phyloP scores from a whole-genome alignment of 1,284 basidiomycete species.

The Cutaneotrichosporon arboriforme region DNA sequence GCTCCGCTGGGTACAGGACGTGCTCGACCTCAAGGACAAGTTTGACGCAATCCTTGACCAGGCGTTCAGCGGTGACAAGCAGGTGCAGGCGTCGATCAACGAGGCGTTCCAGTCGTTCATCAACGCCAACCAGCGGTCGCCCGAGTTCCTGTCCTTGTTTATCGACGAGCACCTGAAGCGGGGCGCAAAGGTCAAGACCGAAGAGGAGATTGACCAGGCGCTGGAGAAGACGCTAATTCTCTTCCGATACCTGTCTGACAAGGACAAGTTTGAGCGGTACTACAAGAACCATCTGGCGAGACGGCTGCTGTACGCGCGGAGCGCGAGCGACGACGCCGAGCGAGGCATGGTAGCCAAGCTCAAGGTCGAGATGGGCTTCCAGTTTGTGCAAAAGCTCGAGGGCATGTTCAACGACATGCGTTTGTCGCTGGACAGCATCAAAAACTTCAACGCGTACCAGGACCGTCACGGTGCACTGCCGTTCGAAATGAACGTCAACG shows the following conservation, averaged over 20 bases:
- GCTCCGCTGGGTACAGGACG: constrained; percentile 90
- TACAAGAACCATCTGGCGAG: constrained; percentile 96
- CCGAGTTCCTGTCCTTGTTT: constrained; percentile 94
- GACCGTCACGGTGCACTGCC: constrained; percentile 50
- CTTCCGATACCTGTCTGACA: constrained; percentile 91
- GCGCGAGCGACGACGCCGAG: constrained; percentile 95
- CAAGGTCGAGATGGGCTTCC: constrained; percentile 86
- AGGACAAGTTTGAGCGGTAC: constrained; percentile 96
- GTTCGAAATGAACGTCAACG: constrained; percentile 75
- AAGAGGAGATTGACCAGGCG: constrained; percentile 79
- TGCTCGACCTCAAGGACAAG: constrained; percentile 84
- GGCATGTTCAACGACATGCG: constrained; percentile 99
- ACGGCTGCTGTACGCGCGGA: constrained; percentile 76
- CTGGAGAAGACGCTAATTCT: constrained; percentile 93
- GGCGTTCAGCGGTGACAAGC: constrained; percentile 69
- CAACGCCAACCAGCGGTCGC: constrained; percentile 78
- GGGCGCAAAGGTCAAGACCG: constrained; percentile 96
- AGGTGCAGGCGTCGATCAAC: constrained; percentile 76
- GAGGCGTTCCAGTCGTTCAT: constrained; percentile 93
- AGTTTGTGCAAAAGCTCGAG: constrained; percentile 96
- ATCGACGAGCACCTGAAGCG: constrained; percentile 96
- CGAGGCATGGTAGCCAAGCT: constrained; percentile 96
- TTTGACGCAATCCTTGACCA: constrained; percentile 71
- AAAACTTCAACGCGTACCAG: constrained; percentile 55
- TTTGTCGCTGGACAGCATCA: constrained; percentile 75